Percentiles rank a stretch among this genome's conserved stretches.
Conservation (phyloP, 2,329 filamentous ascomycete species). For the Parastagonospora avenae region DNA sequence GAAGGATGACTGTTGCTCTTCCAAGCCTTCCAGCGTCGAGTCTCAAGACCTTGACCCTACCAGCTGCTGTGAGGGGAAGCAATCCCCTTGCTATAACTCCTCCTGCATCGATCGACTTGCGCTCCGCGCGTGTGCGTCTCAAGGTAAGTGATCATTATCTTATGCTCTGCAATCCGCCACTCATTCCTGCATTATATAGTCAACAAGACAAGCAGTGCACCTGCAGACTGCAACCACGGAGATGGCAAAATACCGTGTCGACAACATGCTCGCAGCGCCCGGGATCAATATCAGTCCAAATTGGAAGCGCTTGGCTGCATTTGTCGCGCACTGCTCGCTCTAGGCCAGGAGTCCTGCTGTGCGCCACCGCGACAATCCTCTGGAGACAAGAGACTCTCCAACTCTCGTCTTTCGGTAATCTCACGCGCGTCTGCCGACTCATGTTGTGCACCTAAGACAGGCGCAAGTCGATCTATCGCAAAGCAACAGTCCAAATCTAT, state of each 20-base stretch:
- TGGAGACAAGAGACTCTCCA: background rate
- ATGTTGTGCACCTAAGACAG: conserved; percentile 3
- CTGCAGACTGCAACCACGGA: background rate
- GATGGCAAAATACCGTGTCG: conserved; percentile 1
- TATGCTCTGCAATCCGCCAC: background rate
- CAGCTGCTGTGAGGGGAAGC: conserved; percentile 8
- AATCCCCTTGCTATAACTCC: conserved; percentile 8
- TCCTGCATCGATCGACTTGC: conserved; percentile 7
- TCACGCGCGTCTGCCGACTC: background rate
- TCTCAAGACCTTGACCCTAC: background rate
- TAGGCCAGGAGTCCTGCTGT: conserved; percentile 9
- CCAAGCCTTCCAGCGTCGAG: background rate
- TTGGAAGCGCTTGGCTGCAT: background rate
- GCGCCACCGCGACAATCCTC: conserved; percentile 1
- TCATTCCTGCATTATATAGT: background rate
- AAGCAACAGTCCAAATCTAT: background rate
- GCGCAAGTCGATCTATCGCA: conserved; percentile 1
- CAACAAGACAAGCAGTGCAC: background rate
- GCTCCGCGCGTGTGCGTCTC: conserved; percentile 3
- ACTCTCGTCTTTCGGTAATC: background rate
- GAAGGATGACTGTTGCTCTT: conserved; percentile 3
- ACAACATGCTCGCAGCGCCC: conserved; percentile 1
- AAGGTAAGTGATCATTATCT: background rate
- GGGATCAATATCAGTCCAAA: background rate
- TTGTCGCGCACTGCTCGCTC: conserved; percentile 1